Conservation (phyloP, 2,329 filamentous ascomycete species). For the Phaeophleospora eucalypticola region DNA sequence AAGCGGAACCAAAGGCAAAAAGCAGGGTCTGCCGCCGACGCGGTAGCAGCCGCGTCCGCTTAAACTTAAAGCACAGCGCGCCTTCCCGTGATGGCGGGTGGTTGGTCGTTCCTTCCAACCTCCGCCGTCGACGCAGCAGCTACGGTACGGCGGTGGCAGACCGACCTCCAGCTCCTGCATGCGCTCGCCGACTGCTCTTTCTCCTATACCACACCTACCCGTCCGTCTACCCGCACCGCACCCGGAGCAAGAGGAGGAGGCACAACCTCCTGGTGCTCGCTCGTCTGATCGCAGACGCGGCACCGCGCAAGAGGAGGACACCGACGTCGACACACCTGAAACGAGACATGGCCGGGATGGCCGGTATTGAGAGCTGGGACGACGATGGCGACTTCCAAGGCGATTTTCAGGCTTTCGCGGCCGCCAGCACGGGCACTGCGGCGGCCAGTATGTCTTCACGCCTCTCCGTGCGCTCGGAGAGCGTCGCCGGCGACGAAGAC, state of each 20-base stretch:
- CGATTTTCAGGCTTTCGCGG: constrained; percentile 53
- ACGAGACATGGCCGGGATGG: constrained; percentile 6
- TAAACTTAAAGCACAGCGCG: no score
- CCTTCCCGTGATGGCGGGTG: no score
- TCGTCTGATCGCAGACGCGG: neutral
- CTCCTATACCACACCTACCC: no score
- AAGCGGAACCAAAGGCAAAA: neutral
- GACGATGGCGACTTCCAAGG: constrained; percentile 51
- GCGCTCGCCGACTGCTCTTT: no score
- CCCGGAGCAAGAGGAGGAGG: no score
- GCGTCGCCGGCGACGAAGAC: constrained; percentile 68
- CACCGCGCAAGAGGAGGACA: neutral
- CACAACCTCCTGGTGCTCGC: neutral
- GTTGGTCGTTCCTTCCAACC: no score
- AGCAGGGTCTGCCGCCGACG: neutral
- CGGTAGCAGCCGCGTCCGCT: no score
- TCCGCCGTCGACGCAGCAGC: no score
- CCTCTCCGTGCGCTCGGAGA: constrained; percentile 76
- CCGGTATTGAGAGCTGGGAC: constrained; percentile 61
- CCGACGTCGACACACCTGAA: neutral
- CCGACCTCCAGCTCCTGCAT: no score
- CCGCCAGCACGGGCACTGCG: constrained; percentile 62
- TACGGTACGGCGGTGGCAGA: no score
- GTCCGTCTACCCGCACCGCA: neutral
- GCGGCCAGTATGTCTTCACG: constrained; percentile 75